A percentile compares a stretch with the other conserved stretches of the same genome.
phyloP scores from a whole-genome alignment of 1,139 yeast species.

The Petasospora rhodanensis region DNA sequence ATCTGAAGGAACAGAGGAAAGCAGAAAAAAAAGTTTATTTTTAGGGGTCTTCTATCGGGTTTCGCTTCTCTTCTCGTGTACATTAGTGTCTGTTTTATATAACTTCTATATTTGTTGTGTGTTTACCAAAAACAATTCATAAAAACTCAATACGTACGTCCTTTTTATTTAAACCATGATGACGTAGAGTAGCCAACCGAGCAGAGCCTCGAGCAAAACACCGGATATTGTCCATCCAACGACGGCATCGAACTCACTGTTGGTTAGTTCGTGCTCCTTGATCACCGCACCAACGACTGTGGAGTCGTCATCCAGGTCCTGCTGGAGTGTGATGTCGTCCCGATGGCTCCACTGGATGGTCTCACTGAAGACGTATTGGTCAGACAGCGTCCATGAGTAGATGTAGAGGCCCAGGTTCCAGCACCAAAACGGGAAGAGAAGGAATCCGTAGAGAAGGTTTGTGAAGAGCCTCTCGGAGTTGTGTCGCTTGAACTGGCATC shows the following conservation, averaged over 20 bases:
- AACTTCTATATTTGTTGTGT: too few relatives aligned
- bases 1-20: too few relatives aligned
- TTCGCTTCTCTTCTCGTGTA: too few relatives aligned
- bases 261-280: conserved; percentile 10
- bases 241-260: conserved; percentile 12
- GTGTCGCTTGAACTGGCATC: conserved; percentile 16
- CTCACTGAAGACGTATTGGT: conserved; percentile 17
- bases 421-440: conserved; percentile 17
- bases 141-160: too few relatives aligned
- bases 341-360: conserved; percentile 12
- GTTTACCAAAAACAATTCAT: too few relatives aligned
- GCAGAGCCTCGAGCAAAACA: too few relatives aligned
- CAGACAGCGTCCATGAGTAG: conserved; percentile 1
- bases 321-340: conserved; percentile 11
- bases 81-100: too few relatives aligned
- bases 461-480: conserved; percentile 1
- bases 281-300: conserved; percentile 10
- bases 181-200: too few relatives aligned
- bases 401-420: conserved; percentile 12
- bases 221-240: conserved; percentile 22
- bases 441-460: conserved; percentile 23
- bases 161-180: too few relatives aligned
- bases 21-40: too few relatives aligned
- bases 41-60: too few relatives aligned
- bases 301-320: conserved; percentile 7